Evolutionary conservation across 805 yeast genomes (phyloP).

Genomic region (Henningerozyma blattae): DNA sequence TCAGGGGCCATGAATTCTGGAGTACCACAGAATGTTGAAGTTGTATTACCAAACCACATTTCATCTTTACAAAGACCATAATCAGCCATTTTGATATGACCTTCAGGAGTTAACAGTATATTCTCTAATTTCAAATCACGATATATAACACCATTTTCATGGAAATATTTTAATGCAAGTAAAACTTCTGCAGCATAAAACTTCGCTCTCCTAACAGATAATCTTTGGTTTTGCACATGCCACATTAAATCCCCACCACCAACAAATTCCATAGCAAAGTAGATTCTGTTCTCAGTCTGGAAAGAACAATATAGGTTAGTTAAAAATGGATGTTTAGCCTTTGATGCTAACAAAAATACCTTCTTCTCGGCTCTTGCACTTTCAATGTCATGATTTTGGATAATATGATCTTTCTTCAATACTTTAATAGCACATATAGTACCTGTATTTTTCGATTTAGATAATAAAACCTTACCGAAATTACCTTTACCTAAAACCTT

Average conservation of each 20-base stretch:
- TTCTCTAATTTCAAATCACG: slow-evolving; percentile 95
- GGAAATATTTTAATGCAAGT: slow-evolving; percentile 83
- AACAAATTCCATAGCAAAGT: slow-evolving; percentile 96
- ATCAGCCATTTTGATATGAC: slow-evolving; percentile 94
- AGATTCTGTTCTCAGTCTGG: slow-evolving; percentile 94
- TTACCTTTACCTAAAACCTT: slow-evolving; percentile 98
- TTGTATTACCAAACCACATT: slow-evolving; percentile 76
- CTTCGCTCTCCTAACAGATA: slow-evolving; percentile 85
- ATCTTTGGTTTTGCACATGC: slow-evolving; percentile 91
- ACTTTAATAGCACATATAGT: slow-evolving; percentile 92
- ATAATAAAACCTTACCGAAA: slow-evolving; percentile 96
- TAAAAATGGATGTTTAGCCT: slow-evolving; percentile 85
- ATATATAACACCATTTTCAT: slow-evolving; percentile 89
- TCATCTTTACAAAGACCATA: slow-evolving; percentile 94
- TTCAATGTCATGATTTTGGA: slow-evolving; percentile 92
- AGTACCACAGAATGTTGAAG: slow-evolving; percentile 95
- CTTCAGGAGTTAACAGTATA: slow-evolving; percentile 75
- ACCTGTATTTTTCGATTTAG: slow-evolving; percentile 76
- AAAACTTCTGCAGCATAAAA: slow-evolving; percentile 96
- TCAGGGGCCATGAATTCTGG: slow-evolving; percentile 99
- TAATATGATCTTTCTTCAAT: slow-evolving; percentile 87
- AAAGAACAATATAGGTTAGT: slow-evolving; percentile 87
- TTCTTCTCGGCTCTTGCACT: slow-evolving; percentile 90
- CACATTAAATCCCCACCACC: slow-evolving; percentile 99
- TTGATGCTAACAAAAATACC: slow-evolving; percentile 73